phyloP scores from a whole-genome alignment of 345 rosid genomes.

The Adansonia digitata region DNA sequence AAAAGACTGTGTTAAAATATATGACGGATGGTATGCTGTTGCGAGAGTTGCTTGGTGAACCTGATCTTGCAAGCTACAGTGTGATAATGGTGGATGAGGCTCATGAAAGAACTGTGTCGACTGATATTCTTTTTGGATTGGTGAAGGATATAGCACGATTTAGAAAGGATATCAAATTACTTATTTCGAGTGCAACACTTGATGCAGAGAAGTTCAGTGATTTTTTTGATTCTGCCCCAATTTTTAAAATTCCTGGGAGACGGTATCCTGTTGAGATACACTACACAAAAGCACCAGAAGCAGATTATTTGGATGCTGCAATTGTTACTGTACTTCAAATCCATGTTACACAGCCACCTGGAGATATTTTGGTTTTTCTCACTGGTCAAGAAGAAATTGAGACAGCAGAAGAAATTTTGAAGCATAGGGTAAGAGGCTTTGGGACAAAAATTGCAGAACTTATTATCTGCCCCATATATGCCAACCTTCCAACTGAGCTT shows the following conservation, averaged over 20 bases:
- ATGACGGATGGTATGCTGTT: slow-evolving; percentile 98
- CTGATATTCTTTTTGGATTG: slow-evolving; percentile 91
- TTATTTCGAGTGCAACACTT: slow-evolving; percentile 94
- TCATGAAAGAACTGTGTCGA: slow-evolving; percentile 96
- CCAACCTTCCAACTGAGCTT: slow-evolving; percentile 94
- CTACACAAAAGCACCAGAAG: slow-evolving; percentile 95
- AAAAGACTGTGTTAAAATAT: slow-evolving; percentile 83
- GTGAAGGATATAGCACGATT: slow-evolving; percentile 91
- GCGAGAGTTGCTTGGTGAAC: slow-evolving; percentile 93
- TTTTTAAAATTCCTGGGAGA: slow-evolving; percentile 93
- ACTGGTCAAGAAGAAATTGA: slow-evolving; percentile 99
- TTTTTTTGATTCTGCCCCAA: slow-evolving; percentile 92
- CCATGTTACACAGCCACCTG: slow-evolving; percentile 73
- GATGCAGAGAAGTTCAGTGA: slow-evolving; percentile 98
- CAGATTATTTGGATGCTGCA: slow-evolving; percentile 96
- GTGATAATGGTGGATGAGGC: slow-evolving; percentile 98
- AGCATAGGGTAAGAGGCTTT: slow-evolving; percentile 80
- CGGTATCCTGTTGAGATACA: slow-evolving; percentile 91
- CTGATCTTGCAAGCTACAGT: slow-evolving; percentile 85
- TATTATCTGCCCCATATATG: slow-evolving; percentile 93
- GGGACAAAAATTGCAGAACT: slow-evolving; percentile 94
- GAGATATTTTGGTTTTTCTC: slow-evolving; percentile 84
- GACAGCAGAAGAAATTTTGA: slow-evolving; percentile 86
- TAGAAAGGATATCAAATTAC: slow-evolving; percentile 80
- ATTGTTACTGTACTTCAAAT: slow-evolving; percentile 83